Percentiles rank a stretch among this genome's conserved stretches.
phyloP scores from a whole-genome alignment of 495 filamentous ascomycete species.

The Aspergillus wentii region DNA sequence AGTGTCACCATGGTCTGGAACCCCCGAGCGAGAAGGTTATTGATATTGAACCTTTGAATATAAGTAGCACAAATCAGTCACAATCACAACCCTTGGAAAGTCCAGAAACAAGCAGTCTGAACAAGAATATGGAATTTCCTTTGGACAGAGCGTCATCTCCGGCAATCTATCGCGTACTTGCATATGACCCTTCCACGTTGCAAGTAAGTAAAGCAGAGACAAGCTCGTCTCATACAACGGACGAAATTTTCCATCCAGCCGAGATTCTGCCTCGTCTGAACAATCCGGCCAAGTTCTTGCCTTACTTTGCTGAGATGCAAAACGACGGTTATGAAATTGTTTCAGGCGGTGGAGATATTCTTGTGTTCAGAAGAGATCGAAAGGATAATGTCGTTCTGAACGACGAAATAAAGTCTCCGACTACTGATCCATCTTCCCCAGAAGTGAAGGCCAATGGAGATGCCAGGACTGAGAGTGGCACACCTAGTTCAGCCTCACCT shows the following conservation, averaged over 20 bases:
- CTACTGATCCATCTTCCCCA: slow-evolving; percentile 8
- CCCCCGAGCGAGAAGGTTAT: not conserved
- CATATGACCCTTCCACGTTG: slow-evolving; percentile 63
- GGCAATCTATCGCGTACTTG: slow-evolving; percentile 64
- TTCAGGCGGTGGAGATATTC: slow-evolving; percentile 61
- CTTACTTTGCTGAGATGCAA: slow-evolving; percentile 60
- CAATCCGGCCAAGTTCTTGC: slow-evolving; percentile 67
- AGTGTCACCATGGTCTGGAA: not conserved
- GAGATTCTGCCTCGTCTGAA: slow-evolving; percentile 64
- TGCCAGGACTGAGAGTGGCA: too few relatives aligned
- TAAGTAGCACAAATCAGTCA: not conserved
- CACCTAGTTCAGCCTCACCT: too few relatives aligned
- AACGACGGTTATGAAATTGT: slow-evolving; percentile 69
- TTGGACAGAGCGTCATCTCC: too few relatives aligned
- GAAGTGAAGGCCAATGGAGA: slow-evolving; percentile 4
- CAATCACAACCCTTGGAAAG: not conserved
- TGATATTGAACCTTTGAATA: not conserved
- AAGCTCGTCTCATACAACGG: slow-evolving; percentile 40
- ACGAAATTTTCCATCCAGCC: slow-evolving; percentile 45
- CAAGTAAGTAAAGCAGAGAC: slow-evolving; percentile 58
- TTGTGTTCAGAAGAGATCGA: slow-evolving; percentile 59
- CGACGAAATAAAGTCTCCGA: too few relatives aligned
- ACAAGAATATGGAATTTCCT: too few relatives aligned
- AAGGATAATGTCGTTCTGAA: not conserved
- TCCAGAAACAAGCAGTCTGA: not conserved